Evolutionary conservation across 495 filamentous ascomycete genomes (phyloP), one percentile per base, ranked within the genome.

Genomic region (Aspergillus haitiensis): DNA sequence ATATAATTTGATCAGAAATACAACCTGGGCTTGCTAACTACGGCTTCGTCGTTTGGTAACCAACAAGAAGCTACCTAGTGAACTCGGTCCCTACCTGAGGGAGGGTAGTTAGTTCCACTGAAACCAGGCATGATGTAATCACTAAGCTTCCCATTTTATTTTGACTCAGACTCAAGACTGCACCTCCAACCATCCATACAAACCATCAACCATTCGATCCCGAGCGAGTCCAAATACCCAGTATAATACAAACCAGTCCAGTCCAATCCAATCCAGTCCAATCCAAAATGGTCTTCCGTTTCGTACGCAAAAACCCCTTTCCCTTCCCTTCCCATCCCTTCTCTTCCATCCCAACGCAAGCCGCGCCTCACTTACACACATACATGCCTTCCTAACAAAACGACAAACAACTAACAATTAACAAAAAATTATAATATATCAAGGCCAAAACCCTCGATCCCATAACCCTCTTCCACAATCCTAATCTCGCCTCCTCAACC

Each of bases 401-500:
- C n/a, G n/a, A n/a, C n/a, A n/a, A n/a, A n/a, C n/a, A n/a, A n/a
- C n/a, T n/a, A n/a, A n/a, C n/a, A n/a, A n/a, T n/a, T n/a, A n/a
- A n/a, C n/a, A n/a, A n/a, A n/a, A n/a, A n/a, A n/a, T n/a, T n/a
- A n/a, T n/a, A n/a, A n/a, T n/a, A n/a, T n/a, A n/a, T n/a, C n/a
- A n/a, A 93, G 89, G 81, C 82, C 74, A 93, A 92, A 84, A 81
- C 88, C 62, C 82, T 91, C 75, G 91, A 98, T 80, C 86, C 96
- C 61, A 87, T 98, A 67, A 97, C 92, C 58, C 88, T 98, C 79
- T 98, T 98, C 83, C 93, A 97, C 83, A 85, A 87, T 64, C 83
- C 93, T 27, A 76, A 75, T 42, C 75, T 81, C 15, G 77, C 85
- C 3, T 72, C 84, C 63, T 96, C 91, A 3, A 79, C 79, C 12